Evolutionary conservation across 768 basidiomycete species (phyloP).

Genomic region (Pleurotus sapidus): DNA sequence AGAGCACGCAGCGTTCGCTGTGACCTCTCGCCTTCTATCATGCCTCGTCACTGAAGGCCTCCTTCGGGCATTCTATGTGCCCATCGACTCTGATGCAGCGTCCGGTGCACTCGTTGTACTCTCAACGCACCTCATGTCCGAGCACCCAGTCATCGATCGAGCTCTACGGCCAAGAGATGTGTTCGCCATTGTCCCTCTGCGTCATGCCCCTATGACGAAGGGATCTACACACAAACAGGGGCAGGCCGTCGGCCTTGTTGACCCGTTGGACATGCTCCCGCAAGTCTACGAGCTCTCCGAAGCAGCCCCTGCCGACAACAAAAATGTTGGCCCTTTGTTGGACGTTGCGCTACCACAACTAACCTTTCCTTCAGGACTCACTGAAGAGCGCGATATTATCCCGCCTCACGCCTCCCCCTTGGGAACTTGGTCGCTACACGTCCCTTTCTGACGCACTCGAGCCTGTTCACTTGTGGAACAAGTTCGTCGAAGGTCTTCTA

Average conservation of each 20-base stretch:
- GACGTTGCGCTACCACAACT: not conserved
- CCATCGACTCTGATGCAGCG: slow-evolving; percentile 20
- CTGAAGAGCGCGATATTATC: slow-evolving; percentile 27
- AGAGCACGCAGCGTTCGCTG: slow-evolving; percentile 42
- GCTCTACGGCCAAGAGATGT: slow-evolving; percentile 37
- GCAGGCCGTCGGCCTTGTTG: slow-evolving; percentile 41
- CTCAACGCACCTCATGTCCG: slow-evolving; percentile 32
- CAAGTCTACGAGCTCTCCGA: slow-evolving; percentile 34
- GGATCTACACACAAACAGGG: slow-evolving; percentile 31
- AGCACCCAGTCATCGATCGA: slow-evolving; percentile 27
- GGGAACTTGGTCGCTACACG: slow-evolving; percentile 32
- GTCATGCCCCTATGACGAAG: slow-evolving; percentile 40
- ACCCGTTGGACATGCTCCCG: slow-evolving; percentile 58
- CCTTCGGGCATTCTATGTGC: slow-evolving; percentile 39
- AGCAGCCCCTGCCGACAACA: slow-evolving; percentile 6
- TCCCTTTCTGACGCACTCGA: slow-evolving; percentile 24
- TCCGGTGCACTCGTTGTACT: slow-evolving; percentile 37
- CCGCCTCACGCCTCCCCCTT: slow-evolving; percentile 30
- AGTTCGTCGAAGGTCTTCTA: slow-evolving; percentile 35
- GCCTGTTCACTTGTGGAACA: slow-evolving; percentile 38
- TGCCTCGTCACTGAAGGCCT: slow-evolving; percentile 48
- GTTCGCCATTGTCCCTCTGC: slow-evolving; percentile 46
- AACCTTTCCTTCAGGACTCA: slow-evolving; percentile 15
- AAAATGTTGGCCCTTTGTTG: slow-evolving; percentile 12
- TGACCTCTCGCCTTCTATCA: slow-evolving; percentile 44